Percentiles rank a stretch among this genome's conserved stretches.
phyloP scores from a whole-genome alignment of 1,284 basidiomycete genomes.

The Bondarzewia mesenterica region DNA sequence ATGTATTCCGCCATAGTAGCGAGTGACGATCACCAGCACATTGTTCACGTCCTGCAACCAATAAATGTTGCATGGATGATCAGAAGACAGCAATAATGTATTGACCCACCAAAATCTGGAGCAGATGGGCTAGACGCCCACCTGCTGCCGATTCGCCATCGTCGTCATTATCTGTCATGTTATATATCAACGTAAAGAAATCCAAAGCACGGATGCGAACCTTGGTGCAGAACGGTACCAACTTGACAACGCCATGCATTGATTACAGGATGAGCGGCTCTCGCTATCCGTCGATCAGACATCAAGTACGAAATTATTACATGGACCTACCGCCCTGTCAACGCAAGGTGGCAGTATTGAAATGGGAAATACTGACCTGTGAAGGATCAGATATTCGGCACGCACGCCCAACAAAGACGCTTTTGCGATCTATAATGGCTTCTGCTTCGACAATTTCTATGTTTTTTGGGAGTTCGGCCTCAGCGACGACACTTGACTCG shows the following conservation, averaged over 20 bases:
- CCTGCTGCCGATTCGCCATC: slow-evolving; percentile 91
- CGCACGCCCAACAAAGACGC: slow-evolving; percentile 76
- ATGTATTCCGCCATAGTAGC: slow-evolving; percentile 75
- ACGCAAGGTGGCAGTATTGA: slow-evolving; percentile 1
- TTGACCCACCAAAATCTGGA: slow-evolving; percentile 72
- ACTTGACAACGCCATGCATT: slow-evolving; percentile 81
- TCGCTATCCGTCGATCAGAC: slow-evolving; percentile 63
- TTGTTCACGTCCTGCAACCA: slow-evolving; percentile 59
- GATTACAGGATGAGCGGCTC: slow-evolving; percentile 84
- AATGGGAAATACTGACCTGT: slow-evolving; percentile 39
- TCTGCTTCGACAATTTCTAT: slow-evolving; percentile 62
- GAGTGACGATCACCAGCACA: slow-evolving; percentile 79
- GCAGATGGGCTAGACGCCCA: slow-evolving; percentile 75
- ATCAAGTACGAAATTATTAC: slow-evolving; percentile 65
- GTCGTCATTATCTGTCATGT: slow-evolving; percentile 77
- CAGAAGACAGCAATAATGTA: not conserved
- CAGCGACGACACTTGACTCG: not conserved
- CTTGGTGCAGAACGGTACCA: slow-evolving; percentile 63
- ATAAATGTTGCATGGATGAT: not conserved
- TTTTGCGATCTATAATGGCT: slow-evolving; percentile 78
- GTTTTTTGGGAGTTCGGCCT: slow-evolving; percentile 43
- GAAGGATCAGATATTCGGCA: slow-evolving; percentile 72
- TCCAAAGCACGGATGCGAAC: slow-evolving; percentile 27
- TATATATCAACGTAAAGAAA: not conserved
- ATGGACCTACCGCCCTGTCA: slow-evolving; percentile 44